Evolutionary conservation across 495 filamentous ascomycete species (phyloP), one percentile per base, ranked within the genome.

Genomic region (Aspergillus kassunensis): DNA sequence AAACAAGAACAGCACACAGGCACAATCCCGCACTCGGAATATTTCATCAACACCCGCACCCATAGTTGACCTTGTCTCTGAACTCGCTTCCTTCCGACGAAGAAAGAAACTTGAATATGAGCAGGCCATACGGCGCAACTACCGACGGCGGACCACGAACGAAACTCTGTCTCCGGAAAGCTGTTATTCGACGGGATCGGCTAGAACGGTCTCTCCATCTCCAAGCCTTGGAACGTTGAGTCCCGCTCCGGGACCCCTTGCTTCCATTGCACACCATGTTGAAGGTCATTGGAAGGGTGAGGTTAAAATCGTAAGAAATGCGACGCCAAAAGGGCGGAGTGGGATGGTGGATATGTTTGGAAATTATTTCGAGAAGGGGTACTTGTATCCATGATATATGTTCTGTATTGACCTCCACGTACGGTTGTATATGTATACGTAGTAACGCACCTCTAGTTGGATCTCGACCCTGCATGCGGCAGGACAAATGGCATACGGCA

Each of bases 221-320:
- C 44, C 55, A 18, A 55, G 47, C 18, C 5, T 43, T 6, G 37
- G 20, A 10, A 34, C 51, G 1, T 34, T 41, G 30, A 40, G 43
- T 24, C 30, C 46, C 19, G 6, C 21, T 3, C 54, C 64, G 29
- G 52, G 57, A n/a, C 56, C 61, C 19, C 53, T 57, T 43, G 43
- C 58, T 24, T 57, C 60, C 3, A 60, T 73, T 51, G 51, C 62
- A 0, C 64, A 66, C 19, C 70, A 66, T 57, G 69, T 77, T 2
- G 75, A 78, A 21, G 77, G 77, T 0, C 65, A 79, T 53, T 80
- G 77, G 77, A 75, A 74, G 15, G 77, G 77, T n/a, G 76, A 80
- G 39, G 68, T 80, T 7, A 77, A 79, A 55, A 57, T 80, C 45
- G 65, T 79, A 15, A 58, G 73, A 20, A 75, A 76, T 54, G 59